These are phyloP conservation scores for Leccinum pachyderme DNA, from an alignment of 1,284 basidiomycete species.

Conservation along the genomic window DNA sequence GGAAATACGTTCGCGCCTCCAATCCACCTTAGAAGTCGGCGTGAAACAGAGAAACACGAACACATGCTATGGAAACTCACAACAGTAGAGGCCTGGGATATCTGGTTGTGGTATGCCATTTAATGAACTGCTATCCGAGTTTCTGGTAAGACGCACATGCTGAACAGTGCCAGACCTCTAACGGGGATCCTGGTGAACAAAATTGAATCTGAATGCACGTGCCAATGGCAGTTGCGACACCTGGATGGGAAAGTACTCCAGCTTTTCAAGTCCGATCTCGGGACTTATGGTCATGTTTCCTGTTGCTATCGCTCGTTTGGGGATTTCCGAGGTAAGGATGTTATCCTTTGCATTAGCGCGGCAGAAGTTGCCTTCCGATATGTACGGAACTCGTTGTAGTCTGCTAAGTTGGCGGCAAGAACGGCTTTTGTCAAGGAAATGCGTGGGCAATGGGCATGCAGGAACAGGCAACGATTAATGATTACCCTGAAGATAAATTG, in stretches of 20 bases:
- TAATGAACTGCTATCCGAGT: background rate
- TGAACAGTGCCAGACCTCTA: slow-evolving; percentile 23
- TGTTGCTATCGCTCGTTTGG: too few species aligned
- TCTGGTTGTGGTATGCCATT: slow-evolving; percentile 34
- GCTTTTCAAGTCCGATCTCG: background rate
- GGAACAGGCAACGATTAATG: too few species aligned
- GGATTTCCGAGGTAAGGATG: background rate
- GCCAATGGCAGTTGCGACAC: slow-evolving; percentile 25
- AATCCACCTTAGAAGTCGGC: slow-evolving; percentile 40
- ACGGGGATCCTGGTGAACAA: background rate
- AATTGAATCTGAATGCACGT: slow-evolving; percentile 18
- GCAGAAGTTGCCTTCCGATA: background rate
- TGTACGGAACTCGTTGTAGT: background rate
- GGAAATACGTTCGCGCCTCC: slow-evolving; percentile 47
- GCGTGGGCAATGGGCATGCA: too few species aligned
- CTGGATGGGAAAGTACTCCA: slow-evolving; percentile 26
- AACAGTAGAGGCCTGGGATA: slow-evolving; percentile 34
- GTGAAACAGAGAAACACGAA: background rate
- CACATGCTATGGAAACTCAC: slow-evolving; percentile 23
- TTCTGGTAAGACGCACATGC: slow-evolving; percentile 23
- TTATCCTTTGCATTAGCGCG: background rate
- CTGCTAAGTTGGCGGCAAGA: too few species aligned
- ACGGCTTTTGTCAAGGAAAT: too few species aligned
- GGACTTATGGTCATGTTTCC: background rate
- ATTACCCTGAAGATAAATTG: too few species aligned